Base-by-base conservation (phyloP, 2,329 filamentous ascomycete genomes). In the Fusarium beomiforme region DNA sequence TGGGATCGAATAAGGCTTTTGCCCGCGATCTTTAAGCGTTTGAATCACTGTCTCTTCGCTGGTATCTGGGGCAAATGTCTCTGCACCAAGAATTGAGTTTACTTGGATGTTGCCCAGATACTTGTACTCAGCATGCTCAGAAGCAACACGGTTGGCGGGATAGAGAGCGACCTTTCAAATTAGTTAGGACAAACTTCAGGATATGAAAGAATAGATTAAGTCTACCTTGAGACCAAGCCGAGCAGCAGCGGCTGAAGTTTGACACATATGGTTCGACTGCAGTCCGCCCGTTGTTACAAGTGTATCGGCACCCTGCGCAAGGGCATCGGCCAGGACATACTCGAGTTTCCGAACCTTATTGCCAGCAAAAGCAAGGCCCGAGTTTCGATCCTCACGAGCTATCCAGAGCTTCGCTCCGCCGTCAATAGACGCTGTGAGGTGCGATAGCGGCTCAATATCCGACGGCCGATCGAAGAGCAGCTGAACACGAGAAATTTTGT, bases 231-330 rank as follows among this genome's bases (percentile, higher is more conserved):
- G 68, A 4, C 68, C 68, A 29, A 70, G 63, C 29, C 63, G 53
- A 34, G 63, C 51, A 8, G 67, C 67, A 26, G 68, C 68, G 16
- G 68, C 68, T 36, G 68, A 58, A 13, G 68, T 71, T 33, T 70
- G 68, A 10, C 67, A 71, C 68, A 70, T 70, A 8, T 70, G 68
- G 14, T 70, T 70, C 6, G 67, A 71, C 10, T 70, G 68, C 4
- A 70, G 34, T 6, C 67, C 67, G 2, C 68, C 67, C 5, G 68
- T 70, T 1, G 68, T 70, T 12, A 70, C 68, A 10, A 70, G 26
- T 4, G 67, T 70, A 26, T 70, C 67, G 5, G 67, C 67, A 13
- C 67, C 67, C 11, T 68, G 47, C 0, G 37, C 43, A 6, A 70
- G 21, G 21, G 68, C 68, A 41, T 71, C 68, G 11, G 68, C 63